A percentile compares a stretch with the other conserved stretches of the same genome.
phyloP scores from a whole-genome alignment of 345 rosid genomes.

The Carallia brachiata region DNA sequence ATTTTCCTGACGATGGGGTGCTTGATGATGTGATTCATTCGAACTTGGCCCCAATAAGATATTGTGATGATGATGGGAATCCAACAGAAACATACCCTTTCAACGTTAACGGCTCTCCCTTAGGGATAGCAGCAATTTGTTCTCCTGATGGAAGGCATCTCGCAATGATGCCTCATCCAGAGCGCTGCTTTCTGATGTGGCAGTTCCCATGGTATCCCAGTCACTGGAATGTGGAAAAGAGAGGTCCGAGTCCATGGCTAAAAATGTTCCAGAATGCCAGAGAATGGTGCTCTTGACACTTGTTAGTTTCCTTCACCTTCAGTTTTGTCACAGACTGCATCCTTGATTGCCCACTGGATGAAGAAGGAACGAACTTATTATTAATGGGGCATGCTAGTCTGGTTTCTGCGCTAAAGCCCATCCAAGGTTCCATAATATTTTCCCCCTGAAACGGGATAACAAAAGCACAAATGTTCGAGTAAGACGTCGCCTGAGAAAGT shows the following conservation, averaged over 20 bases:
- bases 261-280: constrained; percentile 94
- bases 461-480: not conserved
- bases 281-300: constrained; percentile 62
- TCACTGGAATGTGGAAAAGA: constrained; percentile 76
- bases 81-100: constrained; percentile 83
- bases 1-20: constrained; percentile 86
- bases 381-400: too few relatives aligned
- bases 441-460: not conserved
- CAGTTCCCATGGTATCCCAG: constrained; percentile 93
- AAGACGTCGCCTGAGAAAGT: not conserved
- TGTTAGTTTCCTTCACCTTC: not conserved
- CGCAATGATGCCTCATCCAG: constrained; percentile 99
- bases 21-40: constrained; percentile 69
- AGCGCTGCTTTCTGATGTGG: constrained; percentile 99
- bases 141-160: constrained; percentile 95
- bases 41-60: constrained; percentile 72
- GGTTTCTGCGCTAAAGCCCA: not conserved
- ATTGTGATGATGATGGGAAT: constrained; percentile 82
- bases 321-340: not conserved
- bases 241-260: constrained; percentile 94
- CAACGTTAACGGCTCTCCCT: constrained; percentile 89
- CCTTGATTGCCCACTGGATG: too few relatives aligned
- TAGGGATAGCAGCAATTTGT: constrained; percentile 91
- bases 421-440: not conserved
- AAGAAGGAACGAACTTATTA: not conserved